Conservation (phyloP, 208 protist species). For the Trypanosoma cruzi region DNA sequence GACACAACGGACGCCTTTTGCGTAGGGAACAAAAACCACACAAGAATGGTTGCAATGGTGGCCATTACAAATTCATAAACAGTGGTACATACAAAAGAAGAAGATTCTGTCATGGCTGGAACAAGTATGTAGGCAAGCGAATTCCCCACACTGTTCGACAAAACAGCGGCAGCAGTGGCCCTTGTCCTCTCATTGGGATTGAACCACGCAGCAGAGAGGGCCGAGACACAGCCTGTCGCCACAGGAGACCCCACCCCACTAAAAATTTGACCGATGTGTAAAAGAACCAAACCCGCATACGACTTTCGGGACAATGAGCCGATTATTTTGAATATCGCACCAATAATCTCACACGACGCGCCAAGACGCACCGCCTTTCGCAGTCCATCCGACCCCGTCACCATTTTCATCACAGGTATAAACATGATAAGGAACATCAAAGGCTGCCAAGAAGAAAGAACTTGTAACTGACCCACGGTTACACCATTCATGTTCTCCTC, state of each 20-base stretch:
- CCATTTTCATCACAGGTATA: slow-evolving; percentile 78
- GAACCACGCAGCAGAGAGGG: slow-evolving; percentile 88
- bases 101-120: slow-evolving; percentile 53
- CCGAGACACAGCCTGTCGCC: slow-evolving; percentile 74
- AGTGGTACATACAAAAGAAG: slow-evolving; percentile 59
- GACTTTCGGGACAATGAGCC: slow-evolving; percentile 42
- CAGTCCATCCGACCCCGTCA: slow-evolving; percentile 76
- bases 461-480: slow-evolving; percentile 48
- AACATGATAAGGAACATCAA: slow-evolving; percentile 71
- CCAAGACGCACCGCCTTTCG: slow-evolving; percentile 70
- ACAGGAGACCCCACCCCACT: slow-evolving; percentile 86
- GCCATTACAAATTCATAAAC: slow-evolving; percentile 77
- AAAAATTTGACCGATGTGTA: slow-evolving; percentile 85
- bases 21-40: slow-evolving; percentile 65
- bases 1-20: slow-evolving; percentile 20
- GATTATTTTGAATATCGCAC: slow-evolving; percentile 69
- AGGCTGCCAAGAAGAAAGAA: slow-evolving; percentile 87
- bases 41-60: slow-evolving; percentile 39
- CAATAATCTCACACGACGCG: slow-evolving; percentile 58
- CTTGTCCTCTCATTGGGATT: slow-evolving; percentile 78
- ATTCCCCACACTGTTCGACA: slow-evolving; percentile 87
- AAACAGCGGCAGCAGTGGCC: slow-evolving; percentile 75
- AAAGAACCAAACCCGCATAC: slow-evolving; percentile 58
- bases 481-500: slow-evolving; percentile 70
- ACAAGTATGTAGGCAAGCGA: slow-evolving; percentile 80